A percentile compares a stretch with the other conserved stretches of the same genome.
Evolutionary conservation across 768 basidiomycete species (phyloP).

Genomic region (Kwoniella mangroviensis): DNA sequence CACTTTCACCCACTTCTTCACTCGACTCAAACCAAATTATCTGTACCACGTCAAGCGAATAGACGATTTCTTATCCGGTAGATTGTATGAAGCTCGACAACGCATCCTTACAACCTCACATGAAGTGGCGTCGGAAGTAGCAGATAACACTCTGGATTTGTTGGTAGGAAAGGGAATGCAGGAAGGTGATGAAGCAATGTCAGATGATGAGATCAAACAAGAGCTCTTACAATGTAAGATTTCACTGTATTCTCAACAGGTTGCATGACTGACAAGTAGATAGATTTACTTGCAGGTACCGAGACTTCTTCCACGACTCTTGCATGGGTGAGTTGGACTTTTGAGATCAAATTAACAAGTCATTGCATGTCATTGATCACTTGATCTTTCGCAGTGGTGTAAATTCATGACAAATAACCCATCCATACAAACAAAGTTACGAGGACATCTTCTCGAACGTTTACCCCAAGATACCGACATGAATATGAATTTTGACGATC

Average conservation of each 20-base stretch:
- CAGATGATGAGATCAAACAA: slow-evolving; percentile 45
- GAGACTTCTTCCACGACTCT: slow-evolving; percentile 46
- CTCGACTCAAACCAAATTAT: slow-evolving; percentile 27
- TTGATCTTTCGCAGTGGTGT: slow-evolving; percentile 30
- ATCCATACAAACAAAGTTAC: slow-evolving; percentile 40
- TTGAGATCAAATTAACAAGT: too few relatives aligned
- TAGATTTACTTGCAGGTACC: slow-evolving; percentile 47
- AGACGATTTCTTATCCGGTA: slow-evolving; percentile 29
- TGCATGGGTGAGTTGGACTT: slow-evolving; percentile 33
- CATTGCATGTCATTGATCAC: not conserved
- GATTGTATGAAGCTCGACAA: slow-evolving; percentile 29
- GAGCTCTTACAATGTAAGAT: slow-evolving; percentile 47
- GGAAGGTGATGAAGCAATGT: slow-evolving; percentile 40
- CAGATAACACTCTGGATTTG: slow-evolving; percentile 53
- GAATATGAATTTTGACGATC: slow-evolving; percentile 39
- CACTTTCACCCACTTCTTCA: slow-evolving; percentile 32
- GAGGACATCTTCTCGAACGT: slow-evolving; percentile 24
- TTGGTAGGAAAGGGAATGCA: slow-evolving; percentile 39
- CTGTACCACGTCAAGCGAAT: slow-evolving; percentile 21
- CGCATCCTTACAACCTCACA: slow-evolving; percentile 25
- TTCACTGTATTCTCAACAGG: not conserved
- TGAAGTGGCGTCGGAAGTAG: slow-evolving; percentile 40
- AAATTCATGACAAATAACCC: slow-evolving; percentile 51
- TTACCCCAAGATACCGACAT: slow-evolving; percentile 35
- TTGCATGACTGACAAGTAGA: not conserved